Evolutionary conservation across 2,329 filamentous ascomycete species (phyloP), one percentile per base, ranked within the genome.

Genomic region (Chaetomiaceae sp.): DNA sequence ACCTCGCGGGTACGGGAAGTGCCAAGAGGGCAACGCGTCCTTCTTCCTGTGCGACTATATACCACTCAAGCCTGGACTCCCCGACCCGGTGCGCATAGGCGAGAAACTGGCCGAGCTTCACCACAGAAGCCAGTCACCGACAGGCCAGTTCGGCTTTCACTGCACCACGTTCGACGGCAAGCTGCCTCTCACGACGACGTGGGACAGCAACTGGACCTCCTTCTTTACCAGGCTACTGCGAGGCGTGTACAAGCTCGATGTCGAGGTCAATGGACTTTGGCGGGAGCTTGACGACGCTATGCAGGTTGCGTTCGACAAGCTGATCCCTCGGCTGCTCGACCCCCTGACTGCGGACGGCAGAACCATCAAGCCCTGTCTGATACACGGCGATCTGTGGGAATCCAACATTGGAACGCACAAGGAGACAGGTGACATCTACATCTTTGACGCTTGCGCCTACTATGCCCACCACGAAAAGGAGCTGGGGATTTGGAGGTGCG

Each of bases 91-190:
- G 9, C 50, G 55, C 15, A 47, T 62, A 1, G 57, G 53, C 27
- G 29, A 9, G 7, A 51, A 39, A 2, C 25, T 63, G 15, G 61
- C 58, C 12, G 27, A 50, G 25, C 12, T 55, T 0, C 53, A 55
- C n/a, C 17, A 2, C 0, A 47, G 25, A n/a, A 39, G 29, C 34
- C 23, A 52, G 17, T 61, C 59, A 0, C 59, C 61, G 0, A 72
- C 61, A 20, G 69, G 70, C 4, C 64, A 66, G 56, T 72, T 72
- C 54, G 70, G 69, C 1, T 72, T 72, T 55, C 67, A 69, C 43
- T 56, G 67, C 23, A 58, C 59, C 3, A 69, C 69, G 1, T 69
- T 59, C 40, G 61, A 65, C 25, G 53, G 39, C 6, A 47, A 47
- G 12, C 15, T 47, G 2, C 68, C 69, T 2, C 61, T 58, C 34